These are phyloP conservation scores for Neurospora sp. DNA, from an alignment of 495 filamentous ascomycete species.

Conservation along the genomic window DNA sequence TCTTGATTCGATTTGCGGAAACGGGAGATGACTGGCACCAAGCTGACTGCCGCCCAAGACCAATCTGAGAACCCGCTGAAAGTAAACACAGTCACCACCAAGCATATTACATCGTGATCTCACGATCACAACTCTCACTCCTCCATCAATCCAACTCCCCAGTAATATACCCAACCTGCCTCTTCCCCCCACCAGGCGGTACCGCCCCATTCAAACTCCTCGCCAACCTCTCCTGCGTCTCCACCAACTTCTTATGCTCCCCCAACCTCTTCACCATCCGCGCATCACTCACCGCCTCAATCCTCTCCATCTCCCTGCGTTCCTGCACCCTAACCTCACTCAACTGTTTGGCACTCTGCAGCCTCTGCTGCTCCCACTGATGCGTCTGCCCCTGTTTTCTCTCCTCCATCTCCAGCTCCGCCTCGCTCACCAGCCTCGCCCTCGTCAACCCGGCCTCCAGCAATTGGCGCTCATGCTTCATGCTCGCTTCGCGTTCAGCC, in stretches of 20 bases:
- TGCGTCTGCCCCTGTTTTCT: constrained; percentile 23
- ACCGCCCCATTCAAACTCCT: constrained; percentile 25
- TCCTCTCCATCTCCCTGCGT: constrained; percentile 30
- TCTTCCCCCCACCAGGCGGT: constrained; percentile 6
- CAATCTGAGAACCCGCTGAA: background rate
- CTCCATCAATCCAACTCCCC: constrained; percentile 31
- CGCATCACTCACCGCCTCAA: constrained; percentile 28
- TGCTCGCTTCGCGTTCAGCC: constrained; percentile 19
- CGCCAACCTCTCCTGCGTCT: constrained; percentile 33
- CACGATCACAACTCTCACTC: background rate
- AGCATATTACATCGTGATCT: background rate
- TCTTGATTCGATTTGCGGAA: no score
- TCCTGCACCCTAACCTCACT: constrained; percentile 31
- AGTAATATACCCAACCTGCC: constrained; percentile 37
- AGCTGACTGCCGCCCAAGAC: background rate
- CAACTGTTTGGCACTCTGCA: constrained; percentile 28
- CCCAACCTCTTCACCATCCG: constrained; percentile 24
- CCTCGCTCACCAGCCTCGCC: constrained; percentile 27
- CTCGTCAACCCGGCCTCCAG: constrained; percentile 30
- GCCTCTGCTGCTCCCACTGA: constrained; percentile 31
- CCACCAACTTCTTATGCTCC: constrained; percentile 37
- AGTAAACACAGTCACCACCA: background rate
- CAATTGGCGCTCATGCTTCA: constrained; percentile 29
- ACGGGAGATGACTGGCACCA: no score
- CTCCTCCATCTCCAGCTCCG: constrained; percentile 28